Evolutionary conservation across 257 asterid genomes (phyloP), one percentile per base, ranked within the genome.

Genomic region (Ajuga chamaepitys): DNA sequence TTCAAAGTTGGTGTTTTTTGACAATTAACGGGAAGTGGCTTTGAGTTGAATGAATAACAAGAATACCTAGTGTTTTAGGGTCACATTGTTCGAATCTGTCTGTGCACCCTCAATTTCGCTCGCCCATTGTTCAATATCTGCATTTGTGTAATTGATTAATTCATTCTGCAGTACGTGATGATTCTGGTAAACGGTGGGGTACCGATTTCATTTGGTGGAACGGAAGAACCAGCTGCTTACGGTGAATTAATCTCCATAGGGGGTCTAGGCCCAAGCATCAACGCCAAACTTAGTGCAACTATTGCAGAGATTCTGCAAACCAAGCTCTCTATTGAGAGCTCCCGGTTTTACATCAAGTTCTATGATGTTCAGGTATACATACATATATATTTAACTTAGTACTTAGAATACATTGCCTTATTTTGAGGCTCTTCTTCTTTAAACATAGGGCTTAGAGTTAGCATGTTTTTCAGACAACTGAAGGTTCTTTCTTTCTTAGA

Each of bases 211-310:
- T 93, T 93, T 71, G 95, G 85, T 6, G 94, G 90, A 46, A 87
- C 87, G 3, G 98, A 93, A 71, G 97, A 88, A 76, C 97, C 97
- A 22, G 93, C 98, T 71, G 98, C 98, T 3, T 93, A 87, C 25
- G 97, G 87, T 35, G 97, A 93, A 58, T 62, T 93, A 53, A 82
- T 86, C 71, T 93, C 98, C 68, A 89, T 93, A 34, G 98, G 98
- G 1, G 95, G 96, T 7, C 89, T 93, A 11, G 82, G 77, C 32
- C 92, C 95, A 0, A 64, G 80, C 32, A 86, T 84, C 52, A 87
- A 93, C 60, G 87, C 83, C 32, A 89, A 89, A 68, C 87, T 87
- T 14, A 89, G 98, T 62, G 86, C 94, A n/a, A 80, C 88, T 48
- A 80, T 93, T 68, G 95, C 97, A 3, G 98, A 89, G 74, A 89